Conservation (phyloP, 176 grass and related monocot species). For the Juncus effusus region DNA sequence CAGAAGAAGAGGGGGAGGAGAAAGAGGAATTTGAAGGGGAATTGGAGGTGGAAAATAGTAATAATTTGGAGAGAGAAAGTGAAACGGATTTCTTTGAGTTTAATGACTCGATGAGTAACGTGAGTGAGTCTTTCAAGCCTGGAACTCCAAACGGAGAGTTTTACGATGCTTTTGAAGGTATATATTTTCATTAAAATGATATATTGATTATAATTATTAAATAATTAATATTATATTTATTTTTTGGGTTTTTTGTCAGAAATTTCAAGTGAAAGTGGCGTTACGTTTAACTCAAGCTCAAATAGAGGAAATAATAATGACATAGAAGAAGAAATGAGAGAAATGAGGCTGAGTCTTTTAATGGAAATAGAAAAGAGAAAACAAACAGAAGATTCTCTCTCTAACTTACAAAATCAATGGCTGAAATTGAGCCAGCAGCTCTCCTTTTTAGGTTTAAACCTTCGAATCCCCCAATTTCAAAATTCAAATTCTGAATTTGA, state of each 20-base stretch:
- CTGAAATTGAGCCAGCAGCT: conserved; percentile 61
- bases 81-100: conserved; percentile 68
- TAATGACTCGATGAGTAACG: conserved; percentile 47
- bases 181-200: too few relatives aligned
- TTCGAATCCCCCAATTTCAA: conserved; percentile 37
- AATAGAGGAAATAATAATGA: conserved; percentile 10
- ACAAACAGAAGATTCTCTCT: conserved; percentile 71
- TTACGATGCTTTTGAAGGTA: conserved; percentile 95
- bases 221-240: too few relatives aligned
- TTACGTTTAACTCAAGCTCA: background rate
- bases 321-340: conserved; percentile 59
- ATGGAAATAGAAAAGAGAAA: conserved; percentile 82
- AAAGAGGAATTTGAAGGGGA: conserved; percentile 20
- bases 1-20: conserved; percentile 24
- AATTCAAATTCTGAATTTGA: conserved; percentile 41
- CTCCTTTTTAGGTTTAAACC: conserved; percentile 51
- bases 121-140: conserved; percentile 62
- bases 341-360: conserved; percentile 73
- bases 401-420: conserved; percentile 71
- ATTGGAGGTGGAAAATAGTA: background rate
- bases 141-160: conserved; percentile 56
- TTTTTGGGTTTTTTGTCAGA: conserved; percentile 29
- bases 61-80: conserved; percentile 38
- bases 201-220: too few relatives aligned
- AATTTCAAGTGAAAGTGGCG: conserved; percentile 72